Conservation (phyloP, 768 basidiomycete genomes). For the Collybia sp. region DNA sequence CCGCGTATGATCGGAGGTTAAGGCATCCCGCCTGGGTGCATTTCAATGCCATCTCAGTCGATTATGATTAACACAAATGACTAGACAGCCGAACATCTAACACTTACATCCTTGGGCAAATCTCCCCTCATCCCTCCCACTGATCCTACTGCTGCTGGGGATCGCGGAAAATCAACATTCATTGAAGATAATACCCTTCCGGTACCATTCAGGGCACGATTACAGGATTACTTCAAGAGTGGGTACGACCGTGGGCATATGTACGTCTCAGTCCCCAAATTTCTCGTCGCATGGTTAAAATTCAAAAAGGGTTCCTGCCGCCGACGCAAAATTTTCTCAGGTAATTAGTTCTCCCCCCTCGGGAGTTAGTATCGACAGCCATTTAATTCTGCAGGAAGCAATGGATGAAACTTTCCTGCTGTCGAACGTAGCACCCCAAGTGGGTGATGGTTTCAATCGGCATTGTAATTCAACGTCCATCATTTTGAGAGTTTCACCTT, state of each 20-base stretch:
- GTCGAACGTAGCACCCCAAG: slow-evolving; percentile 97
- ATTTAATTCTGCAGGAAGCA: slow-evolving; percentile 47
- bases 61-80: not conserved
- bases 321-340: slow-evolving; percentile 90
- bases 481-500: not conserved
- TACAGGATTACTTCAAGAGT: slow-evolving; percentile 88
- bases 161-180: slow-evolving; percentile 76
- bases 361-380: not conserved
- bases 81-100: slow-evolving; percentile 95
- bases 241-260: slow-evolving; percentile 98
- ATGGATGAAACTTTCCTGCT: slow-evolving; percentile 97
- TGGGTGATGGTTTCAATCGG: slow-evolving; percentile 95
- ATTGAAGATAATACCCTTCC: slow-evolving; percentile 81
- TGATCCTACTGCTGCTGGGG: slow-evolving; percentile 37
- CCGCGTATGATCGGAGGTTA: slow-evolving; percentile 86
- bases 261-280: slow-evolving; percentile 39
- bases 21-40: slow-evolving; percentile 93
- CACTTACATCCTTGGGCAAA: slow-evolving; percentile 64
- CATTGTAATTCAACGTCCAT: slow-evolving; percentile 61
- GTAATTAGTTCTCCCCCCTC: slow-evolving; percentile 25
- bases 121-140: slow-evolving; percentile 25
- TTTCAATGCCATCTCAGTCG: not conserved
- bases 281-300: slow-evolving; percentile 1
- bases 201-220: slow-evolving; percentile 67
- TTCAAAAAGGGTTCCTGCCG: slow-evolving; percentile 80